Base-by-base conservation (phyloP, 495 filamentous ascomycete genomes). In the Podospora tetraspora region DNA sequence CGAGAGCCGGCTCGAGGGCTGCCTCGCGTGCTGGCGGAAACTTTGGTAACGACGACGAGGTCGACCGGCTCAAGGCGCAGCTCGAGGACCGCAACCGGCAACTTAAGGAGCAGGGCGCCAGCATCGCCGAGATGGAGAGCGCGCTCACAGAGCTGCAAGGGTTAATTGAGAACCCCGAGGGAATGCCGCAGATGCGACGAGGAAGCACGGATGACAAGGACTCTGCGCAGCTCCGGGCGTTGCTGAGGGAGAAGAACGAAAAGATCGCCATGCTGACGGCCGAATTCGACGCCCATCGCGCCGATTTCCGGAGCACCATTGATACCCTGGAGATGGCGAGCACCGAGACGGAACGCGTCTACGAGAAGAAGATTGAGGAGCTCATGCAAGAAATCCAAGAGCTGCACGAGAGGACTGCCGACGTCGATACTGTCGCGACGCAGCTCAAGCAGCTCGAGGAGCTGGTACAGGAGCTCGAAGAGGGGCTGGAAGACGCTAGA, bases 371-470 rank as follows among this genome's bases (percentile, higher is more conserved):
- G 70, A 89, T 97, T 9, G 91, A 94, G 71, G 93, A 97, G 73
- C 81, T 99, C n/a, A 83, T 93, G 81, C 85, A 91, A 68, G 91
- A 97, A 70, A 86, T 96, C 57, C 86, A 88, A 63, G 92, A 96
- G 62, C 77, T 94, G 3, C 90, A 94, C 64, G 90, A 93, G 60
- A 84, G 91, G 29, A 89, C 88, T 25, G 90, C 94, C 67, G 96
- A 98, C 79, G 91, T 99, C 3, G 92, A 97, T 74, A 89, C 88
- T 63, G 92, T 99, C 30, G 93, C 94, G 3, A 81, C 84, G 66
- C 94, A 98, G 79, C 83, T 99, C 9, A 97, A 97, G 78, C 92
- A 97, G 74, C 82, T 99, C 19, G 96, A 98, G 77, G 95, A 98
- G 73, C 82, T 97, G 12, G 95, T 99, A 8, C 93, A 94, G 52